Percentiles rank a stretch among this genome's conserved stretches.
phyloP scores from a whole-genome alignment of 2,329 filamentous ascomycete genomes.

The Mariannaea elegans region DNA sequence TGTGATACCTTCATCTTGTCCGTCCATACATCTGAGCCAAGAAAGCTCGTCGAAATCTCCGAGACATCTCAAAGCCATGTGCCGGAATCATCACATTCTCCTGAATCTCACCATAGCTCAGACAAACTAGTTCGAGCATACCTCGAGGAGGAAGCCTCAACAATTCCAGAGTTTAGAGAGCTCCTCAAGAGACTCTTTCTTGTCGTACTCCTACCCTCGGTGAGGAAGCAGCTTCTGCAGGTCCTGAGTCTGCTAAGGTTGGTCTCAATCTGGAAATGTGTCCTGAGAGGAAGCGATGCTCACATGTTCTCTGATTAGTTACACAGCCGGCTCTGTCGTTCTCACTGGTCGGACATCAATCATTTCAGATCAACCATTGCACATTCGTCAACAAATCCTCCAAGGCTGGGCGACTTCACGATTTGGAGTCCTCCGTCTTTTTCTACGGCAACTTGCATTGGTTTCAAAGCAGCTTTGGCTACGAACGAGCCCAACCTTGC shows the following conservation, averaged over 20 bases:
- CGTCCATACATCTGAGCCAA: neutral
- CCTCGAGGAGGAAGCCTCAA: neutral
- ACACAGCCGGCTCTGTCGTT: neutral
- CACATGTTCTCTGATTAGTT: neutral
- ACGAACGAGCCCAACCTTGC: conserved; percentile 6
- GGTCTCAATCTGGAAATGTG: neutral
- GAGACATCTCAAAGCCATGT: neutral
- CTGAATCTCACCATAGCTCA: neutral
- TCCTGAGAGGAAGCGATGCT: no score
- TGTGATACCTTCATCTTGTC: conserved; percentile 13
- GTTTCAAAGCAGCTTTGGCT: conserved; percentile 7
- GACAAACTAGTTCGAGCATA: neutral
- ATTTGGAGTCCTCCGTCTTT: neutral
- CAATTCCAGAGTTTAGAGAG: conserved; percentile 2
- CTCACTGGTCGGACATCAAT: neutral
- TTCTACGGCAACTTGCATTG: conserved; percentile 1
- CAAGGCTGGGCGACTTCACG: conserved; percentile 5
- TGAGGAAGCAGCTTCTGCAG: conserved; percentile 1
- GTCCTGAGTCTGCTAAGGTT: conserved; percentile 4
- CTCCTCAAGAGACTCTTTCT: neutral
- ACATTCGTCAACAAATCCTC: conserved; percentile 6
- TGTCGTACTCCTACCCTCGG: neutral
- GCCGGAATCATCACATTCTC: neutral
- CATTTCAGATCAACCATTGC: neutral
- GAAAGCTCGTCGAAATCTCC: neutral